Evolutionary conservation across 1,139 yeast genomes (phyloP), one percentile per base, ranked within the genome.

Genomic region (Nematodospora anomalae): DNA sequence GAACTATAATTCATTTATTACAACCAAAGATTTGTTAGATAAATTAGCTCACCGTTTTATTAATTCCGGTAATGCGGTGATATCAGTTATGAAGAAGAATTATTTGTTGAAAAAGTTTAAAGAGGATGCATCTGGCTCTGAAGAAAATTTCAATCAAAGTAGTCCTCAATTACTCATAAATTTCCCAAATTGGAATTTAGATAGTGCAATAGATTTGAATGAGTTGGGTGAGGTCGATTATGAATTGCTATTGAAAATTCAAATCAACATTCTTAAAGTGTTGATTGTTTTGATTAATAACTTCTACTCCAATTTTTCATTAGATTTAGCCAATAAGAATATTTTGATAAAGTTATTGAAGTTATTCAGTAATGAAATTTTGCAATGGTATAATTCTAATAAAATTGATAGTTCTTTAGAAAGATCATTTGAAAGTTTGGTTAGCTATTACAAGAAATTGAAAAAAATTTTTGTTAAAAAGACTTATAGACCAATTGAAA

Each of bases 181-280:
- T 12, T 76, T 73, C 47, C 83, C 83, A 2, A 67, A 69, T 44
- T 83, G 90, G 90, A 55, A 58, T 12, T 47, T 62, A 16, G 75
- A 70, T 42, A 50, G 57, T 2, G 49, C 56, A 4, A 62, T 67
- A 14, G 64, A 68, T 37, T 51, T 69, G 40, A 55, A 56, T 28
- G 66, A 61, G 26, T 55, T 69, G 35, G 76, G 76, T 0, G 70
- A 67, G 29, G 74, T 71, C 24, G 75, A 71, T 45, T 70, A 84
- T 66, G 78, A 52, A 66, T 74, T 63, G 68, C 80, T 56, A 74
- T 80, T 48, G 74, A 66, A 83, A 54, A 85, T 89, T 37, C 96
- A 89, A 53, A 74, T 84, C 37, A 95, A 95, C 35, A 80, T 89
- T 29, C 66, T 89, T 44, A 95, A 87, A 53, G 87, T 89, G 1